These are phyloP conservation scores for Luffa aegyptiaca DNA, from an alignment of 306 rosid genomes.

Conservation along the genomic window DNA sequence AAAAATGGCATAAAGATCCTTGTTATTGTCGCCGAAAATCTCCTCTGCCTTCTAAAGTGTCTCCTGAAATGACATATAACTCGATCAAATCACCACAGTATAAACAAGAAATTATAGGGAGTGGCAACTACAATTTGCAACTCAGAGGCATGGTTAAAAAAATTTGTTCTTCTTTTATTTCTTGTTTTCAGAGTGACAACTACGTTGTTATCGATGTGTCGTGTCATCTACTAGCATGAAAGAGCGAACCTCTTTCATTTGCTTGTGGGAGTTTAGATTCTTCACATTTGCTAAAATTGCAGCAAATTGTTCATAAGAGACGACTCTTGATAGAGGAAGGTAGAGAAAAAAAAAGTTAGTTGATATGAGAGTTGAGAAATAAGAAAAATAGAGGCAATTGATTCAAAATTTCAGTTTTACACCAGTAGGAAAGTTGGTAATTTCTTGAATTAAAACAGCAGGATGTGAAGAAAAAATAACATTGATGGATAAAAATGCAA, in stretches of 20 bases:
- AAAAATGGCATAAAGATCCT: constrained; percentile 65
- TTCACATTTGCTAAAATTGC: constrained; percentile 89
- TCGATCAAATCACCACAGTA: neutral
- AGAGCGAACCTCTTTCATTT: constrained; percentile 60
- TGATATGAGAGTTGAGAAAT: neutral
- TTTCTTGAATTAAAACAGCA: neutral
- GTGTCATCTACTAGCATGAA: neutral
- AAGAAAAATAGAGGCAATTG: neutral
- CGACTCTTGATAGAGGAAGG: constrained; percentile 57
- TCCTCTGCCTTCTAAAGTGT: constrained; percentile 74
- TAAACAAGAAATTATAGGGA: neutral
- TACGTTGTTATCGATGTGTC: too few species aligned
- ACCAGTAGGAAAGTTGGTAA: neutral
- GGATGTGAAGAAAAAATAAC: constrained; percentile 1
- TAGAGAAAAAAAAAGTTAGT: neutral
- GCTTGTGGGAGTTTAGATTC: constrained; percentile 81
- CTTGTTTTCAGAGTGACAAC: too few species aligned
- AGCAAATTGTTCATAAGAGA: constrained; percentile 82
- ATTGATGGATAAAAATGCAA: too few species aligned
- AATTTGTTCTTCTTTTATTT: too few species aligned
- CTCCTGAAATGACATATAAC: constrained; percentile 39
- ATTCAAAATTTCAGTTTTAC: neutral
- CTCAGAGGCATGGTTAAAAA: too few species aligned
- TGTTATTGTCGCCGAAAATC: constrained; percentile 76
- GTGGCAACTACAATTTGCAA: neutral